Conservation (phyloP, 768 basidiomycete genomes). For the Tricholoma sp. region DNA sequence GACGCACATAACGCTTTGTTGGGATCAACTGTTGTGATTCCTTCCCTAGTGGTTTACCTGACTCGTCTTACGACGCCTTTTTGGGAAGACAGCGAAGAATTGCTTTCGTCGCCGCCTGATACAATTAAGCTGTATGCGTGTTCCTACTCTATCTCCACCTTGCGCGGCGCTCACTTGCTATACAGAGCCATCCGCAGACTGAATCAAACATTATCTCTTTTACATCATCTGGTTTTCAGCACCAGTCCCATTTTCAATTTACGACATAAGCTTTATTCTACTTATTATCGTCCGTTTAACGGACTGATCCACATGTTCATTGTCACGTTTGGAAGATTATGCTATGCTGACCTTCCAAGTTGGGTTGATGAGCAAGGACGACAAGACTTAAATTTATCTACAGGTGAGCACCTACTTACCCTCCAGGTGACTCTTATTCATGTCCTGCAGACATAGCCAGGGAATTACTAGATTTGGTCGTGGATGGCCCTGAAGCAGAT, state of each 20-base stretch:
- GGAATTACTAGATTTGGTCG: constrained; percentile 59
- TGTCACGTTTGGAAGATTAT: constrained; percentile 71
- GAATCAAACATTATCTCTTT: constrained; percentile 49
- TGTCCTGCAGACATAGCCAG: constrained; percentile 45
- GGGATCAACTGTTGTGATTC: constrained; percentile 53
- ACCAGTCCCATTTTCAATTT: constrained; percentile 45
- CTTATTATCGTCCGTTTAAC: constrained; percentile 50
- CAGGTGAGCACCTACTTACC: constrained; percentile 33
- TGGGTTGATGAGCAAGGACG: constrained; percentile 44
- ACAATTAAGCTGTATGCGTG: constrained; percentile 31
- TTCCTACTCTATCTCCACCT: background rate
- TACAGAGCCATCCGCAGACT: constrained; percentile 46
- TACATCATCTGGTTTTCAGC: constrained; percentile 60
- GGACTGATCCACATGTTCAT: constrained; percentile 67
- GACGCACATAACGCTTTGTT: constrained; percentile 32
- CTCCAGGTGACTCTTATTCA: background rate
- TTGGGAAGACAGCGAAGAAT: constrained; percentile 59
- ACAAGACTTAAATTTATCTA: constrained; percentile 37
- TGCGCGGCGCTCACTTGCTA: background rate
- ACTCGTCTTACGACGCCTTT: constrained; percentile 47
- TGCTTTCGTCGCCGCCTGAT: constrained; percentile 30
- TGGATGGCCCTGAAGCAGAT: constrained; percentile 70
- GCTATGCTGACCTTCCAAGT: constrained; percentile 61
- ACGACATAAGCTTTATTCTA: constrained; percentile 52
- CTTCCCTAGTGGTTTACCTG: constrained; percentile 57